These are phyloP conservation scores for Neofusicoccum kwambonambiense DNA, from an alignment of 2,329 filamentous ascomycete genomes.

Conservation along the genomic window DNA sequence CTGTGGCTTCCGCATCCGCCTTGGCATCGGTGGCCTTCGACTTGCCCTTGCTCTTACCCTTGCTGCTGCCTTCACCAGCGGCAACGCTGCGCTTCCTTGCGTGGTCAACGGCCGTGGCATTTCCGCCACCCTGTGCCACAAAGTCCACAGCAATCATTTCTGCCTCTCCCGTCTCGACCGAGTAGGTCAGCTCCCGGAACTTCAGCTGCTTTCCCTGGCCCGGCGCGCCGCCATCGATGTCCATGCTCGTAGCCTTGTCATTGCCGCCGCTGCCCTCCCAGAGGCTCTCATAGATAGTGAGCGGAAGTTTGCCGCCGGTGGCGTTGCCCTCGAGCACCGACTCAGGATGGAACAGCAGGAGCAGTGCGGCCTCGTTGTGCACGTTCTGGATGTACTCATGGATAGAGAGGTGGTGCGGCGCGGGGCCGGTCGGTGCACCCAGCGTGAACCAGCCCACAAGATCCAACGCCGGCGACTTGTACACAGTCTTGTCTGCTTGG, in stretches of 20 bases:
- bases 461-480: constrained; percentile 74
- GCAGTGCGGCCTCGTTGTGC: constrained; percentile 81
- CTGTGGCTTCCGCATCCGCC: constrained; percentile 31
- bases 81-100: constrained; percentile 17
- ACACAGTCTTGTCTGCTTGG: constrained; percentile 76
- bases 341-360: constrained; percentile 81
- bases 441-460: constrained; percentile 93
- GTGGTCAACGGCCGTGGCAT: constrained; percentile 63
- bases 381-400: constrained; percentile 72
- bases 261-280: constrained; percentile 35
- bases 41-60: constrained; percentile 53
- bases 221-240: constrained; percentile 60
- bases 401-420: constrained; percentile 65
- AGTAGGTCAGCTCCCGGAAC: constrained; percentile 82
- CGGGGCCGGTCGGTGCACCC: constrained; percentile 69
- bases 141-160: constrained; percentile 98
- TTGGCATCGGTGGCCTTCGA: constrained; percentile 29
- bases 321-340: constrained; percentile 51
- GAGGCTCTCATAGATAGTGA: constrained; percentile 87
- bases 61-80: constrained; percentile 48
- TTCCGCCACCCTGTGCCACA: constrained; percentile 79
- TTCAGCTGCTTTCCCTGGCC: constrained; percentile 50
- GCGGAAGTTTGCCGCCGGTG: constrained; percentile 76
- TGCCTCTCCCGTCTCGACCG: constrained; percentile 88
- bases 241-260: constrained; percentile 38